Evolutionary conservation across 768 basidiomycete species (phyloP), one percentile per base, ranked within the genome.

Genomic region (Boletus coccyginus): DNA sequence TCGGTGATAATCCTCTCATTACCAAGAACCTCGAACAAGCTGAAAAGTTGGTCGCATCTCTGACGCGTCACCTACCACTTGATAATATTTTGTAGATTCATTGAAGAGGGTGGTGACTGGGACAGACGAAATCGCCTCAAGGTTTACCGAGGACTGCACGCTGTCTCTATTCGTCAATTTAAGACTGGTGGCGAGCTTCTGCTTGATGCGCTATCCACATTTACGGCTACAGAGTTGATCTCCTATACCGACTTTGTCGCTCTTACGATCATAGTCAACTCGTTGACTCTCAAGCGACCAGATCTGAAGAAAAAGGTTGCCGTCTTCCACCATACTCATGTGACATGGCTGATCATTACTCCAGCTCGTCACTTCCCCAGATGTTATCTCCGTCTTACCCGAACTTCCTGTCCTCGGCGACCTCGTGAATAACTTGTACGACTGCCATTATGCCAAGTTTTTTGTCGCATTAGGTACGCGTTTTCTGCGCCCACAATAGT

Each of bases 51-150:
- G 87, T 79, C 24, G 5, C 12, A 12, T 24, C 36, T 43, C 8
- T n/a, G 3, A n/a, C 9, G 16, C 10, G 50, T 31, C 27, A 19
- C n/a, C 3, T 27, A 3, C 39, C 49, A 9, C 24, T 19, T 39
- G 10, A 46, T 43, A 35, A 38, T 16, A 21, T 42, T 17, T 17
- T 41, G 19, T 66, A 94, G 92, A 53, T 78, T 97, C 42, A 90
- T 97, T 52, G 94, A 98, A 64, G 83, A 93, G 70, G 96, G 96
- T 0, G 96, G 96, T 44, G 96, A 99, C 74, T 99, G 96, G 96
- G 96, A 99, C 71, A 80, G 96, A 52, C 84, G 94, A 39, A 99
- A 98, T 72, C 84, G 96, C 44, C 83, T 98, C 65, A 99, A 99
- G 73, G 96, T 98, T 41, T 99, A 98, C 76, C 84, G 85, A 48